Base-by-base conservation (phyloP, 2,329 filamentous ascomycete genomes). In the Tolypocladium guangdongense region DNA sequence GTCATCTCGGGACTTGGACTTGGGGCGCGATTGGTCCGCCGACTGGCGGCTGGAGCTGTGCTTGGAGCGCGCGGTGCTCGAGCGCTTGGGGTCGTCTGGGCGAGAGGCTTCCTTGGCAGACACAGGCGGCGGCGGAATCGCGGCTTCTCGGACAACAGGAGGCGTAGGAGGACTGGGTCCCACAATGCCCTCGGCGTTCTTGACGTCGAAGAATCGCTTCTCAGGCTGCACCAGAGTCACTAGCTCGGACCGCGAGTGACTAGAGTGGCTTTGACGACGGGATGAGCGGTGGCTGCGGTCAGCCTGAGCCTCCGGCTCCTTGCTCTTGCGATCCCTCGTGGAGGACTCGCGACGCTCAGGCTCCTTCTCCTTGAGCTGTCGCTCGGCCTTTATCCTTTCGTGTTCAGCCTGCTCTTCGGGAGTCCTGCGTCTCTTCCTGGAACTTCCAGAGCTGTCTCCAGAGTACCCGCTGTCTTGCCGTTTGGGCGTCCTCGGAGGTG, bases 321-420 rank as follows among this genome's bases (percentile, higher is more conserved):
- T 75, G 52, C 61, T 58, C 37, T 62, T 62, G 41, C 65, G 66
- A 27, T 54, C 55, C 30, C 49, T 52, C 24, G 55, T 58, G 24
- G 59, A 51, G 22, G 54, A 43, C 45, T 64, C 65, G 43, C 58
- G 55, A 27, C 56, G 56, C 49, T 68, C 67, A 36, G 57, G 60
- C 36, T 65, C 61, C 53, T 61, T 63, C 37, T 70, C 57, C 24
- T 49, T 52, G 22, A n/a, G 56, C 58, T 45, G 72, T 32, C 74
- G 72, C 58, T 78, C 76, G 1, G 71, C 72, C 62, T 74, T 78
- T 55, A 72, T 72, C 57, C 63, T 73, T 2, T 81, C 77, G 52
- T 78, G 74, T 2, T 71, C 74, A 18, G 70, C 74, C 55, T 77
- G 75, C 58, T 80, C 75, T 56, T 78, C 75, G 2, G 70, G 65